These are phyloP conservation scores for Coemansia furcata DNA, from an alignment of 192 early-diverging fungal genomes.

Conservation along the genomic window DNA sequence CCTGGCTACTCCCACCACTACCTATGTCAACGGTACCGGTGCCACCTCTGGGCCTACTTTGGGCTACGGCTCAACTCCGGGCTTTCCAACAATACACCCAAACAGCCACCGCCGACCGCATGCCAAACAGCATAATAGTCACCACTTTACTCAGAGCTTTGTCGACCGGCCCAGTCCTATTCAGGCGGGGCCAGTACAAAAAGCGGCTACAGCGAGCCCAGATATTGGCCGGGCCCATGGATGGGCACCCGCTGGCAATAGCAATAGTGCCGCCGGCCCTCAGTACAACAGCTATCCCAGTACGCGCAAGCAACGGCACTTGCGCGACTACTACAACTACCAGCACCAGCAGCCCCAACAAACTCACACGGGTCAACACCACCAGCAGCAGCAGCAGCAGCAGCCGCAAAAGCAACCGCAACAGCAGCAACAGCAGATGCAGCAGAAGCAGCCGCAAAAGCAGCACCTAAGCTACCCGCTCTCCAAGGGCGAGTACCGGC, in stretches of 20 bases:
- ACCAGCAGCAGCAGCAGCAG: background rate
- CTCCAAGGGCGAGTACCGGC: background rate
- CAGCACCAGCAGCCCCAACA: background rate
- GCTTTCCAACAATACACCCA: background rate
- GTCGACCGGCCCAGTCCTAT: background rate
- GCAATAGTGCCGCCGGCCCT: background rate
- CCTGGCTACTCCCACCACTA: background rate
- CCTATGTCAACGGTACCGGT: background rate
- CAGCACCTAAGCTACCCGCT: conserved; percentile 11
- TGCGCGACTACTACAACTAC: background rate
- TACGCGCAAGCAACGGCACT: background rate
- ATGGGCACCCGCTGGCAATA: background rate
- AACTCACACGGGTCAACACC: background rate
- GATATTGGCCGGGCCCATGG: background rate
- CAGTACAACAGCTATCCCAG: background rate
- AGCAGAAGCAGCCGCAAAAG: background rate
- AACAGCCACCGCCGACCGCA: background rate
- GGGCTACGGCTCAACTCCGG: background rate
- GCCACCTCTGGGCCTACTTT: background rate
- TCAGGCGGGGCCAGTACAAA: background rate
- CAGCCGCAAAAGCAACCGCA: background rate
- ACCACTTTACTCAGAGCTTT: conserved; percentile 1
- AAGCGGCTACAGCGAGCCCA: background rate
- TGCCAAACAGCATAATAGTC: background rate
- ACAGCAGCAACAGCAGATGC: background rate